phyloP scores from a whole-genome alignment of 441 rosid genomes.

The Cnidoscolus chayamansa region DNA sequence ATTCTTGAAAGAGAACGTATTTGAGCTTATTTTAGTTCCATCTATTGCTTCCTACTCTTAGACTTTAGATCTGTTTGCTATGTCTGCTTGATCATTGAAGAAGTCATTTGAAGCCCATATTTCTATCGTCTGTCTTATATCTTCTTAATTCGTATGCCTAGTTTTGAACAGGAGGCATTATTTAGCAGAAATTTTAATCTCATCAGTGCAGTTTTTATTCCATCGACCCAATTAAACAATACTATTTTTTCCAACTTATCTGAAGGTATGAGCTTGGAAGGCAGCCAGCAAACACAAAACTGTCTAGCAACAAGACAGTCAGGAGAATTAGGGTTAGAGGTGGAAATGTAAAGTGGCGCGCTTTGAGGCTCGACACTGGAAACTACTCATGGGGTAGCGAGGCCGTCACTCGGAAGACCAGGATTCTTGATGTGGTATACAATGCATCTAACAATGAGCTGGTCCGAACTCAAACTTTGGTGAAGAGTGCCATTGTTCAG shows the following conservation, averaged over 20 bases:
- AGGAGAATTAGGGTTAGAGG: constrained; percentile 60
- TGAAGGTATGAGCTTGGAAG: constrained; percentile 60
- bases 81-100: too few relatives aligned
- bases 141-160: too few relatives aligned
- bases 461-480: constrained; percentile 64
- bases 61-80: too few relatives aligned
- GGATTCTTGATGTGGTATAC: constrained; percentile 60
- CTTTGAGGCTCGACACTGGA: constrained; percentile 60
- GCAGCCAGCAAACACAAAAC: constrained; percentile 59
- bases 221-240: neutral
- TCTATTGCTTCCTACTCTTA: neutral
- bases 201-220: neutral
- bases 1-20: neutral
- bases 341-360: constrained; percentile 66
- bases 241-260: neutral
- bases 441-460: constrained; percentile 68
- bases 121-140: too few relatives aligned
- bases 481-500: constrained; percentile 58
- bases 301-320: constrained; percentile 65
- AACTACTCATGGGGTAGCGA: constrained; percentile 67
- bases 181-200: neutral
- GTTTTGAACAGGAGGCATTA: too few relatives aligned
- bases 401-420: constrained; percentile 60
- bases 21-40: neutral
- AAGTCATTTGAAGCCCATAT: neutral